Base-by-base conservation (phyloP, 331 rosid species). In the Arachis monticola region DNA sequence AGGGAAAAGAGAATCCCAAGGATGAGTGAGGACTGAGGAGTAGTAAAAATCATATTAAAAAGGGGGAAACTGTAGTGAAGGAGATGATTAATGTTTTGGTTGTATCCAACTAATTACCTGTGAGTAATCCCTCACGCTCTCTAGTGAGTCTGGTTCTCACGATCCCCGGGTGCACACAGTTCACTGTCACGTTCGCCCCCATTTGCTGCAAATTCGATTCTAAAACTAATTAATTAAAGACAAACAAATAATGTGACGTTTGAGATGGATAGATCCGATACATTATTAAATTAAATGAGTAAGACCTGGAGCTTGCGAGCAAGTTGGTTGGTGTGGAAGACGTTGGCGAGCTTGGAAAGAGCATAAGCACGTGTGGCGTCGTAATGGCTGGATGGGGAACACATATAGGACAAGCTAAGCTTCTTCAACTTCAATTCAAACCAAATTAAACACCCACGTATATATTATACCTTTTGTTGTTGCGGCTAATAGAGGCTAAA, bases 321-420 rank as follows among this genome's bases (percentile, higher is more conserved):
- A 62, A 95, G 99, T 32, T 92, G 96, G 67, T 74, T 83, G 46
- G 97, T 87, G 81, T 95, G 99, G 77, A 92, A 80, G 69, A 95
- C 85, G 83, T 95, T 95, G 60, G 97, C 97, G 8, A 95, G 97
- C 88, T 95, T 95, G 13, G 99, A 95, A 42, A 92, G 91, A 13
- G 97, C 97, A 78, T 95, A 95, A 64, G 97, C 97, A 88, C 99
- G 97, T 83, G 99, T 95, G 70, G 96, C 85, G 60, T 92, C 96
- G 88, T 88, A 95, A 55, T 87, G 83, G 65, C 97, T 90, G 87
- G 74, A 35, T 35, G 60, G 65, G 2, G 56, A 94, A 79, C 80
- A 94, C 70, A 87, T 35, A 35, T 75, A 94, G 91, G 83, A 92
- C 57, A 63, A 60, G 69, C 73, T 47, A 48, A 69, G 81, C 69